These are phyloP conservation scores for Kockovaella imperatae DNA, from an alignment of 768 basidiomycete genomes.

Conservation along the genomic window DNA sequence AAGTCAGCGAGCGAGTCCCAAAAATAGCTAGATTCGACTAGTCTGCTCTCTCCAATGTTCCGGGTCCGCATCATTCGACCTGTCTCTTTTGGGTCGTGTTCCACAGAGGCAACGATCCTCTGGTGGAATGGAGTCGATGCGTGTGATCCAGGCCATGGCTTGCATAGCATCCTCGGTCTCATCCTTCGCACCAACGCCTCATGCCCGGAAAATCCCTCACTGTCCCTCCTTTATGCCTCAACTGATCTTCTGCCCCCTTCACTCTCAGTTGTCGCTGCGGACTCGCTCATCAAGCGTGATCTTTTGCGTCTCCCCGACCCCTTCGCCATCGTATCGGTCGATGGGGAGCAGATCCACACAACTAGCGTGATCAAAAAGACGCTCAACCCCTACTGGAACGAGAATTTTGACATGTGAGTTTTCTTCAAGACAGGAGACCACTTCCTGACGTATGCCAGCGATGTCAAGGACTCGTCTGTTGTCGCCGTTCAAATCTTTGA, in stretches of 20 bases:
- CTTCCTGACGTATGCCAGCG: conserved; percentile 51
- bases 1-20: too few species aligned
- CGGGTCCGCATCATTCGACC: too few species aligned
- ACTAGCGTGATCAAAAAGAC: conserved; percentile 90
- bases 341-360: conserved; percentile 93
- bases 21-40: too few species aligned
- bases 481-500: conserved; percentile 98
- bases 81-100: too few species aligned
- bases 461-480: conserved; percentile 94
- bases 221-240: background rate
- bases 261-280: conserved; percentile 70
- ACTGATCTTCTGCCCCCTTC: background rate
- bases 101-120: too few species aligned
- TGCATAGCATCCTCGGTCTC: too few species aligned
- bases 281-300: conserved; percentile 43
- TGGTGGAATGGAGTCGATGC: too few species aligned
- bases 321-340: conserved; percentile 96
- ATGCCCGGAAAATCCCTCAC: too few species aligned
- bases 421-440: background rate
- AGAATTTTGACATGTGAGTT: conserved; percentile 89
- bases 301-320: conserved; percentile 88
- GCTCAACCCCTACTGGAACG: conserved; percentile 45
- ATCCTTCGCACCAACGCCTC: too few species aligned
- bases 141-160: too few species aligned
- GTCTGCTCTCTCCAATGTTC: too few species aligned